Base-by-base conservation (phyloP, 2,329 filamentous ascomycete species). In the Samsoniella hepiali region DNA sequence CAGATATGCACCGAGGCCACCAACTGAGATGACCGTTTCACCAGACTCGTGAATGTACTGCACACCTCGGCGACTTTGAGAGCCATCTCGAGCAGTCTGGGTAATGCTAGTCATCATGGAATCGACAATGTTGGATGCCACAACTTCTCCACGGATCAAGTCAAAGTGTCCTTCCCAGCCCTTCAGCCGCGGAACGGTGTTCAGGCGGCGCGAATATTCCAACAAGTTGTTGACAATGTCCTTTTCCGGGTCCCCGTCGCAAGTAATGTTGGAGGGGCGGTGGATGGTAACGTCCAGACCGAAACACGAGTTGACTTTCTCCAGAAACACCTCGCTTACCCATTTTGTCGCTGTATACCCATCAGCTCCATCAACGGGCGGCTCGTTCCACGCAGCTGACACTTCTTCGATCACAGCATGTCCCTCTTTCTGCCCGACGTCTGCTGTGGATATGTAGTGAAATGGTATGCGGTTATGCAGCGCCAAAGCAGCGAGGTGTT, bases 281-380 rank as follows among this genome's bases (percentile, higher is more conserved):
- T 60, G 57, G 5, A 60, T 51, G 3, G 45, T 42, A 27, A 60
- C 32, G 8, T 22, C 31, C 3, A 60, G 57, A 1, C 44, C 42
- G 8, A 51, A 51, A 2, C 13, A 11, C 1, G 34, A 9, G 22
- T 51, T 17, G 5, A 17, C 0, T n/a, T 32, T 60, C 65, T 75
- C 73, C 1, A 77, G 69, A 49, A 72, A 66, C 0, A 61, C 38
- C 66, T 79, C 76, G 56, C 69, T 72, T 1, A 67, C 74, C 76
- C 75, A 77, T 63, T 75, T 74, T 0, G 71, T 65, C 0, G 73
- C 68, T 3, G 67, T 62, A 54, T 78, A 79, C 2, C 76, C 77
- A 31, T 74, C 67, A 0, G 66, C 51, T 5, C 69, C 70, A 57
- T 72, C 66, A 1, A 56, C 36, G 0, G 70, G 67, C 8, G 69